A percentile compares a stretch with the other conserved stretches of the same genome.
Evolutionary conservation across 306 rosid species (phyloP).

Genomic region (Prunus armeniaca): DNA sequence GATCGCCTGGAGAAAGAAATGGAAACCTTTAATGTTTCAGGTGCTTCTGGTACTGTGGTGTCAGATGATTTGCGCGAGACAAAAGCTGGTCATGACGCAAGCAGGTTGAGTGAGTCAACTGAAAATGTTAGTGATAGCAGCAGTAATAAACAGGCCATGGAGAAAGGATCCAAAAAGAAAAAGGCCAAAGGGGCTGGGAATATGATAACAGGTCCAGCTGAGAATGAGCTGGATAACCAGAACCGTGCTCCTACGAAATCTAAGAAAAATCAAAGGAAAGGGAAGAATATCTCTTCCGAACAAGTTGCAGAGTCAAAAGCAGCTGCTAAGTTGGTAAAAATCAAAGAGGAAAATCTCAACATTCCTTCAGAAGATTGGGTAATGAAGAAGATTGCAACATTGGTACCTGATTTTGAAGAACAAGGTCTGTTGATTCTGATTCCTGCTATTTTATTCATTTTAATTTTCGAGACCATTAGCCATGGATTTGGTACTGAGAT

Average conservation of each 20-base stretch:
- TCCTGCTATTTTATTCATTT: slow-evolving; percentile 26
- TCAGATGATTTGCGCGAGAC: slow-evolving; percentile 46
- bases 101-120: slow-evolving; percentile 52
- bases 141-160: slow-evolving; percentile 48
- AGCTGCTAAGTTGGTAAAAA: slow-evolving; percentile 57
- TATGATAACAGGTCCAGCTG: slow-evolving; percentile 41
- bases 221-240: slow-evolving; percentile 62
- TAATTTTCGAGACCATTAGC: not conserved
- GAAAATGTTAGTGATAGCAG: slow-evolving; percentile 51
- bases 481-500: slow-evolving; percentile 16
- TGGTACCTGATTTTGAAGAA: slow-evolving; percentile 83
- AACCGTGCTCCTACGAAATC: slow-evolving; percentile 64
- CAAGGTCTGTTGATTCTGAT: slow-evolving; percentile 60
- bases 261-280: slow-evolving; percentile 81
- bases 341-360: slow-evolving; percentile 57
- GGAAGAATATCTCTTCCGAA: slow-evolving; percentile 59
- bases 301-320: slow-evolving; percentile 60
- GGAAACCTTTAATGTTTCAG: slow-evolving; percentile 58
- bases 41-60: slow-evolving; percentile 38
- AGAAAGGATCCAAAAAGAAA: slow-evolving; percentile 82
- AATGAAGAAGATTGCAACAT: slow-evolving; percentile 61
- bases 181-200: slow-evolving; percentile 62
- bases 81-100: slow-evolving; percentile 50
- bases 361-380: slow-evolving; percentile 93
- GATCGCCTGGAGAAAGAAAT: slow-evolving; percentile 72